These are phyloP conservation scores for Clonostachys chloroleuca DNA, from an alignment of 2,329 filamentous ascomycete genomes.

Conservation along the genomic window DNA sequence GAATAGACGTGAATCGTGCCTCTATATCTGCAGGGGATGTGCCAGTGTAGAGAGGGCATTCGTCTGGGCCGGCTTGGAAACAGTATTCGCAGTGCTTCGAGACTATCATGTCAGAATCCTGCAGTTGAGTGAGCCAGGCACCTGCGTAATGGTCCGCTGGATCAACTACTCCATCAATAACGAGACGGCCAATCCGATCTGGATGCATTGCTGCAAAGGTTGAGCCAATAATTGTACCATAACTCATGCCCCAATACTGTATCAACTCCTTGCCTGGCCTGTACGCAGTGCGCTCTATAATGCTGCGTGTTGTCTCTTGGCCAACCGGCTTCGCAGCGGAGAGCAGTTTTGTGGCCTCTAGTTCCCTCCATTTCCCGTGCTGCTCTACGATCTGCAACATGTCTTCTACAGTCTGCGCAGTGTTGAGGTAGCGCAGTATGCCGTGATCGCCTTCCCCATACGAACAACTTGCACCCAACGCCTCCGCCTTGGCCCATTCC, in stretches of 20 bases:
- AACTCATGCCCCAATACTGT: slow-evolving; percentile 51
- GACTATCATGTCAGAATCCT: no score
- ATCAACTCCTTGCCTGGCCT: slow-evolving; percentile 34
- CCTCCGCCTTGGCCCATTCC: not conserved
- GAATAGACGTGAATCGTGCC: no score
- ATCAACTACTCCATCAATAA: slow-evolving; percentile 29
- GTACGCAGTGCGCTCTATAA: slow-evolving; percentile 4
- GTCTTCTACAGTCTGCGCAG: not conserved
- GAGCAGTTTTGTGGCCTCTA: not conserved
- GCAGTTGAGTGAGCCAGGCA: no score
- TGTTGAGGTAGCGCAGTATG: not conserved
- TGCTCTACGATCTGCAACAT: not conserved
- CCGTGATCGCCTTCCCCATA: not conserved
- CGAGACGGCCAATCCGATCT: slow-evolving; percentile 41
- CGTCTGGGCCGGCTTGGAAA: no score
- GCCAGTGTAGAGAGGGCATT: no score
- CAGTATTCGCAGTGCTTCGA: no score
- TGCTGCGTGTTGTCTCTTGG: no score
- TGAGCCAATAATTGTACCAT: slow-evolving; percentile 47
- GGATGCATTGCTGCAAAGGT: slow-evolving; percentile 48
- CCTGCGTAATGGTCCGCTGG: not conserved
- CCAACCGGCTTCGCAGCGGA: no score
- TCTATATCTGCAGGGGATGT: no score
- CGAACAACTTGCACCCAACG: not conserved
- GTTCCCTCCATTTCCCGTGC: not conserved